Base-by-base conservation (phyloP, 352 stramenopile species). In the Phytophthora kernoviae region DNA sequence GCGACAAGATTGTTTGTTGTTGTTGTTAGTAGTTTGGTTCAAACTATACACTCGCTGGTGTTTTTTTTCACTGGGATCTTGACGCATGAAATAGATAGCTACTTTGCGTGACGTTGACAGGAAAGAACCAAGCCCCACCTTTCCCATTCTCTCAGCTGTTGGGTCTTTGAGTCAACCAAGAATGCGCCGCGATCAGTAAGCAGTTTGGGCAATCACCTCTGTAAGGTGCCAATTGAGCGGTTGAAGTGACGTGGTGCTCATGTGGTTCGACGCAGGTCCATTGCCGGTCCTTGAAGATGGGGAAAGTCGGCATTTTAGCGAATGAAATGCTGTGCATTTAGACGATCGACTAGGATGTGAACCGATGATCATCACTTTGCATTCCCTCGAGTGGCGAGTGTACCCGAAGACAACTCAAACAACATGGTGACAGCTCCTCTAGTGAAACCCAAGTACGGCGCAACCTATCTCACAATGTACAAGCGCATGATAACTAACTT, bases 391-490 rank as follows among this genome's bases (percentile, higher is more conserved):
- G 33, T 17, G 40, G n/a, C 15, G 41, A 48, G 10, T 30, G 26
- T 20, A 26, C 10, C 43, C 5, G 1, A 34, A 15, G 43, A 7
- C 22, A 32, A 17, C 1, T 15, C 37, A 8, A 43, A 1, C 37
- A 21, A 43, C 2, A 43, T 43, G 37, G 37, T 43, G 37, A 14
- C 33, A 14, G 33, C 37, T 21, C 6, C 37, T 18, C 15, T 43
- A 43, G 56, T 71, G 40, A 75, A 75, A 48, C 66, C 62, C 27
- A 68, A 54, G 66, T 75, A 60, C 6, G 20, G 11, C n/a, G 32
- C 17, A 15, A 9, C 11, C 17, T 32, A 14, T 32, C 30, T 34
- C 30, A 41, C 40, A n/a, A n/a, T n/a, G n/a, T n/a, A n/a, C n/a
- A n/a, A n/a, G n/a, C 14, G 34, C 7, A 14, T 18, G 11, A 14